These are phyloP conservation scores for Penicillium subrubescens DNA, from an alignment of 495 filamentous ascomycete genomes.

Conservation along the genomic window DNA sequence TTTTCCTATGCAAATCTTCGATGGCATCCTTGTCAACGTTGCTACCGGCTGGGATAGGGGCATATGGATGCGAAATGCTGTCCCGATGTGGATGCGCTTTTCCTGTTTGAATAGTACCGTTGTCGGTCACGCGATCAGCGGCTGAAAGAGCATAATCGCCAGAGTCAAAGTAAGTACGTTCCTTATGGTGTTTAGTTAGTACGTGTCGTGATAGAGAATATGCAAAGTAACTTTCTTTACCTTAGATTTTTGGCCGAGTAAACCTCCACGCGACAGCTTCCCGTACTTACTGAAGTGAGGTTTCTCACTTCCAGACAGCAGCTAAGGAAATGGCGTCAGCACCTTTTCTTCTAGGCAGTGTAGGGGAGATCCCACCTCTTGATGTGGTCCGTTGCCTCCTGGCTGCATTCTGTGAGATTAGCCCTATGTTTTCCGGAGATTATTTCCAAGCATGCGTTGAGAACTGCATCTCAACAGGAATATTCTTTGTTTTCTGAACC, in stretches of 20 bases:
- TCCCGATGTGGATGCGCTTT: conserved; percentile 29
- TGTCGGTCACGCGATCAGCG: conserved; percentile 25
- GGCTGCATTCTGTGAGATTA: conserved; percentile 5
- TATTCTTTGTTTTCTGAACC: not conserved
- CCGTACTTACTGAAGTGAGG: conserved; percentile 16
- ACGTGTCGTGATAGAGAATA: not conserved
- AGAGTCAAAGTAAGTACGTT: conserved; percentile 38
- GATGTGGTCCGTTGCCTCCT: not conserved
- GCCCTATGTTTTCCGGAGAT: not conserved
- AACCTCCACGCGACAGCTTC: conserved; percentile 17
- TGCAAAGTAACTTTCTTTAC: conserved; percentile 23
- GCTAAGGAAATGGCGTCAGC: conserved; percentile 6
- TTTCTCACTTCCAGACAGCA: conserved; percentile 14
- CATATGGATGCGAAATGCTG: conserved; percentile 35
- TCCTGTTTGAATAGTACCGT: conserved; percentile 30
- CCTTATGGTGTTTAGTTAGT: conserved; percentile 18
- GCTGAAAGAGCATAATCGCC: conserved; percentile 38
- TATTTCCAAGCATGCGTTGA: not conserved
- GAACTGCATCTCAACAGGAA: not conserved
- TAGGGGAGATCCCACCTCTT: not conserved
- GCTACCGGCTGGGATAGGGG: conserved; percentile 29
- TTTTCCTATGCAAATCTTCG: conserved; percentile 20
- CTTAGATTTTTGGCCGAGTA: conserved; percentile 17
- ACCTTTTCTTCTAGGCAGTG: not conserved
- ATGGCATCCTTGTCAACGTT: conserved; percentile 32